A percentile compares a stretch with the other conserved stretches of the same genome.
These are phyloP conservation scores for Tolypocladium nubicola DNA, from an alignment of 2,329 filamentous ascomycete genomes.

Conservation along the genomic window DNA sequence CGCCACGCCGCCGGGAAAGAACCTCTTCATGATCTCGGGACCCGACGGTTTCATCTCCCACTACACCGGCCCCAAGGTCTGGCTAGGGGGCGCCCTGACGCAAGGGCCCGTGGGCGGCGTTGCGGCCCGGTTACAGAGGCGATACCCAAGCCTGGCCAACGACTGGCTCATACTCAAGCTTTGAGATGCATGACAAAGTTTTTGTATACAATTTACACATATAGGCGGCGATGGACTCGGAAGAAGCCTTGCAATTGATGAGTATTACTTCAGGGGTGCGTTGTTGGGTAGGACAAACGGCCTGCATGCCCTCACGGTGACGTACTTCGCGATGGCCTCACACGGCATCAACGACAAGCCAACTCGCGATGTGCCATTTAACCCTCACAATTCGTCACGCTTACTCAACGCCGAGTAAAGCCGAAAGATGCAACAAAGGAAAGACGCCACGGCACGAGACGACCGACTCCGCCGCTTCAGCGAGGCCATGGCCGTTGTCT, in stretches of 20 bases:
- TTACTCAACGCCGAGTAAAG: not conserved
- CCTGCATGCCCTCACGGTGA: not conserved
- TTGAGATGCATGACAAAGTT: slow-evolving; percentile 13
- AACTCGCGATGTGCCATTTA: not conserved
- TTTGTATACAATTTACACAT: not conserved
- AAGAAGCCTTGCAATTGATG: not conserved
- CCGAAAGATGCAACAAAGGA: not conserved
- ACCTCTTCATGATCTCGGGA: slow-evolving; percentile 75
- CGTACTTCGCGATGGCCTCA: not conserved
- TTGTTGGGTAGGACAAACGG: too few species aligned
- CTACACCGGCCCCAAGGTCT: slow-evolving; percentile 70
- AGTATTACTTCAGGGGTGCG: not conserved
- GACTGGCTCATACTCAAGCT: slow-evolving; percentile 45
- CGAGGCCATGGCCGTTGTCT: slow-evolving; percentile 25
- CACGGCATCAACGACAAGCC: not conserved
- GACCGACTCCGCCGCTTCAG: slow-evolving; percentile 13
- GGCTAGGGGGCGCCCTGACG: slow-evolving; percentile 59
- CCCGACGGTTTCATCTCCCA: slow-evolving; percentile 81
- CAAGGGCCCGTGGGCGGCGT: slow-evolving; percentile 68
- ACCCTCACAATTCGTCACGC: not conserved
- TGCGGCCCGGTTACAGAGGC: slow-evolving; percentile 47
- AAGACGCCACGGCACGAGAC: not conserved
- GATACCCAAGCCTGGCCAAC: slow-evolving; percentile 20
- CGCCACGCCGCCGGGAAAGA: slow-evolving; percentile 31
- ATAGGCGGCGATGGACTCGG: not conserved